A percentile compares a stretch with the other conserved stretches of the same genome.
Conservation (phyloP, 75 land plant species). For the Chamaecyparis obtusa region DNA sequence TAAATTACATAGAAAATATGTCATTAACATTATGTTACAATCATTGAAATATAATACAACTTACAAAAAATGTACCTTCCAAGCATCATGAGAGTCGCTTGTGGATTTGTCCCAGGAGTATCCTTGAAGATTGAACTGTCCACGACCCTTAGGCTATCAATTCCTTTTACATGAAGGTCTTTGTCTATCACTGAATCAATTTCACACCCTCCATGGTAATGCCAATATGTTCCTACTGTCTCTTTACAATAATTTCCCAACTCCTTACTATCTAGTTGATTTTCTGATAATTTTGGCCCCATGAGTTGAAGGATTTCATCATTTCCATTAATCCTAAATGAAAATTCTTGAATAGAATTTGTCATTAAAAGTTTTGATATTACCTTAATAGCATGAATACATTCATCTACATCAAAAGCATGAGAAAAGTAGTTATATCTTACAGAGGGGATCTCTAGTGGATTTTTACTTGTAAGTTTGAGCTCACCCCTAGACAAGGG, state of each 20-base stretch:
- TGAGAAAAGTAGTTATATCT: conserved; percentile 16
- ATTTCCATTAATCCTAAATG: conserved; percentile 13
- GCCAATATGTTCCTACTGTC: conserved; percentile 57
- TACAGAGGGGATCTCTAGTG: not conserved
- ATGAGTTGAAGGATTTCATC: not conserved
- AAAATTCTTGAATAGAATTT: conserved; percentile 28
- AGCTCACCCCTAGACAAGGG: not conserved
- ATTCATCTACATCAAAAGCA: conserved; percentile 50
- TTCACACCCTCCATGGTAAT: conserved; percentile 65
- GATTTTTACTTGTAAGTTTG: not conserved
- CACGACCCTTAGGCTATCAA: conserved; percentile 46
- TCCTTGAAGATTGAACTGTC: conserved; percentile 53
- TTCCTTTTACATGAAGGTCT: conserved; percentile 42
- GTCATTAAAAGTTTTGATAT: conserved; percentile 44
- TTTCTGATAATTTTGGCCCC: conserved; percentile 22
- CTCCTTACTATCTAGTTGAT: conserved; percentile 16
- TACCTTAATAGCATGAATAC: conserved; percentile 46
- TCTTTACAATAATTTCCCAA: conserved; percentile 53
- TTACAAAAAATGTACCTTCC: conserved; percentile 36
- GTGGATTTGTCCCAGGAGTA: conserved; percentile 70
- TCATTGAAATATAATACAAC: too few relatives aligned
- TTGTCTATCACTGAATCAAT: conserved; percentile 40
- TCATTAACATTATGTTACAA: not conserved
- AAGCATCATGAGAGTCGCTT: conserved; percentile 80
- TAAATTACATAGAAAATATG: too few relatives aligned